Base-by-base conservation (phyloP, 768 basidiomycete species). In the Boletus subparvulus region DNA sequence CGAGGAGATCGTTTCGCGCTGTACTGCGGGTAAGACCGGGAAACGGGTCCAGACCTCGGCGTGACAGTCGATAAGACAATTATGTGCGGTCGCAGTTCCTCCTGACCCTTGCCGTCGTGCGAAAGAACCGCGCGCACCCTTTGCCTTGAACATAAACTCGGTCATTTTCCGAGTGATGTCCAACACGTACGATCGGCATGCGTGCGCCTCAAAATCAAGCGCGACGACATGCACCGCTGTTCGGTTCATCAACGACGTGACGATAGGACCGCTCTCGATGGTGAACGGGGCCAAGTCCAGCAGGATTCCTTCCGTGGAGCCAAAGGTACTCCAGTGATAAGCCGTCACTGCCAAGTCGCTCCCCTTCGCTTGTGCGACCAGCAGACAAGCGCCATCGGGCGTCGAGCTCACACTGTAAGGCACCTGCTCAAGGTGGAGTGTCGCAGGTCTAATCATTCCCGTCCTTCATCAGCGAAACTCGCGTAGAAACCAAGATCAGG, bases 21-120 rank as follows among this genome's bases (percentile, higher is more conserved):
- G 73, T 17, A 85, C 74, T 0, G 83, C 82, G 3, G 83, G 73
- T 2, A 81, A 59, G 4, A 85, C 83, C 0, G 84, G 84, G 62
- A 83, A 85, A 11, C 84, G 78, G 5, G 76, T 82, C 84, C 84
- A 85, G 21, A 83, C 79, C 16, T 83, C 82, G 0, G 75, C 66
- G 50, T 82, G 77, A 52, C 82, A 84, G 58, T 83, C 80, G 17
- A 85, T 69, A 13, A 86, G 69, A 43, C 71, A 77, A 51, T 84
- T 86, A 56, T 84, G 77, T 8, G 66, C 60, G 2, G 75, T 75
- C 6, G 50, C 26, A n/a, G 45, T 52, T 17, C 13, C 48, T 0
- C 52, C 54, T 9, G 33, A 26, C 1, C 46, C 56, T 0, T 44
- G 13, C n/a, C 51, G 52, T 9, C 66, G 59, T 28, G 37, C 58